phyloP scores from a whole-genome alignment of 1,284 basidiomycete species.

The Ceratobasidium papillatum region DNA sequence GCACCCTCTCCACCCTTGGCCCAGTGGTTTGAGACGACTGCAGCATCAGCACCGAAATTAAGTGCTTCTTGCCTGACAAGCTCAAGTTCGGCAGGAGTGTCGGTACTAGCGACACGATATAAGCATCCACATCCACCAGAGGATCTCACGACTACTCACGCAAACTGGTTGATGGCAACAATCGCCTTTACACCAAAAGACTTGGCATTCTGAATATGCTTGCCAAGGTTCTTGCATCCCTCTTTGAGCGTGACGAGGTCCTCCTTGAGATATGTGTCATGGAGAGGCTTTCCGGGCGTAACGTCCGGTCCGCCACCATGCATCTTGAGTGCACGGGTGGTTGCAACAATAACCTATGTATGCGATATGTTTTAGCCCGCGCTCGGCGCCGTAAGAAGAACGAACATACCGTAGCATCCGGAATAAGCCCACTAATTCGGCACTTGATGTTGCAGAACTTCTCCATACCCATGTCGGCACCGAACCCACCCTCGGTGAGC shows the following conservation, averaged over 20 bases:
- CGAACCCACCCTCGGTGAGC: conserved; percentile 98
- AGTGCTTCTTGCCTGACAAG: conserved; percentile 85
- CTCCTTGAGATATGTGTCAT: conserved; percentile 94
- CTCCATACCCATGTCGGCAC: conserved; percentile 99
- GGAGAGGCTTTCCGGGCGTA: conserved; percentile 93
- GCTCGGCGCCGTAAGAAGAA: background rate
- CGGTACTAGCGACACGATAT: conserved; percentile 64
- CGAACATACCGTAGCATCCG: conserved; percentile 76
- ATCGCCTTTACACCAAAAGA: conserved; percentile 98
- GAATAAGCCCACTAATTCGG: conserved; percentile 89
- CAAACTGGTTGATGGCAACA: conserved; percentile 94
- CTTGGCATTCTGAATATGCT: conserved; percentile 94
- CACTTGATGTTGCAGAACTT: conserved; percentile 99
- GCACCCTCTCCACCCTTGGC: conserved; percentile 92
- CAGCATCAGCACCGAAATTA: conserved; percentile 91
- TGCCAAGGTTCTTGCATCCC: conserved; percentile 92
- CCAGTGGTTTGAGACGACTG: conserved; percentile 97
- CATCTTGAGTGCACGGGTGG: conserved; percentile 98
- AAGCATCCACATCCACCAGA: conserved; percentile 3
- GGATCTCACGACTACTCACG: conserved; percentile 62
- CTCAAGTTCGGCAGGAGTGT: conserved; percentile 89
- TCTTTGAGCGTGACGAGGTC: conserved; percentile 90
- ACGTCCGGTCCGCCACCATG: conserved; percentile 98
- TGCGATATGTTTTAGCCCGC: background rate
- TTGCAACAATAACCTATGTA: conserved; percentile 85